phyloP scores from a whole-genome alignment of 805 yeast species.

The Candida gorgasii region DNA sequence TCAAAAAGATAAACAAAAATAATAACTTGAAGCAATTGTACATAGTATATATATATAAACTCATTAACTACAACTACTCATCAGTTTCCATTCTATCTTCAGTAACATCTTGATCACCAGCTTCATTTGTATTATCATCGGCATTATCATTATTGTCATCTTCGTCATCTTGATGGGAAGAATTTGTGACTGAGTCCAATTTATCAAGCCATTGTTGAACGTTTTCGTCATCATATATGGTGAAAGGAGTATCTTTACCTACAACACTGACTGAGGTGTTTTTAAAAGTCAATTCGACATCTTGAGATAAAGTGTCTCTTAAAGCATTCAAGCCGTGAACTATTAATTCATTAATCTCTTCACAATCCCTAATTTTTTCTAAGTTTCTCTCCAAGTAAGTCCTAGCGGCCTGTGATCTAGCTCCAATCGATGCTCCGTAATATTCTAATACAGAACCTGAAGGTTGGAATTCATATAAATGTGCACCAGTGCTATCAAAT shows the following conservation, averaged over 20 bases:
- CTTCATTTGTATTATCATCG: conserved; percentile 23
- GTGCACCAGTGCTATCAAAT: conserved; percentile 91
- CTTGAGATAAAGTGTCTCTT: conserved; percentile 92
- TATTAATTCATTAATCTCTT: conserved; percentile 70
- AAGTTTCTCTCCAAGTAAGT: conserved; percentile 89
- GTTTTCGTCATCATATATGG: conserved; percentile 80
- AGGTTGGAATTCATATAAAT: conserved; percentile 92
- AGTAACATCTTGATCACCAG: conserved; percentile 15
- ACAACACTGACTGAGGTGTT: conserved; percentile 93
- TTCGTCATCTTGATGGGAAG: conserved; percentile 49
- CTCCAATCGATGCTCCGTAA: conserved; percentile 94
- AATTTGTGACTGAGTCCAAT: conserved; percentile 64
- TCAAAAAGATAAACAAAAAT: conserved; percentile 6
- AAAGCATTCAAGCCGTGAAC: conserved; percentile 86
- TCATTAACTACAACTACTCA: conserved; percentile 7
- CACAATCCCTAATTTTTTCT: conserved; percentile 61
- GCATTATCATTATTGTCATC: conserved; percentile 20
- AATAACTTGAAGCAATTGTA: background rate
- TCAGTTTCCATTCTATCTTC: conserved; percentile 44
- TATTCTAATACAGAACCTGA: conserved; percentile 92
- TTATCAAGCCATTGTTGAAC: conserved; percentile 82
- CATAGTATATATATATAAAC: conserved; percentile 6
- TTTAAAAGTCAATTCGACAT: conserved; percentile 78
- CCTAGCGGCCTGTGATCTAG: conserved; percentile 97
- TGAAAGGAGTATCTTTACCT: conserved; percentile 76